Percentiles rank a stretch among this genome's conserved stretches.
phyloP scores from a whole-genome alignment of 169 alveolate genomes.

The Plasmodium knowlesi region DNA sequence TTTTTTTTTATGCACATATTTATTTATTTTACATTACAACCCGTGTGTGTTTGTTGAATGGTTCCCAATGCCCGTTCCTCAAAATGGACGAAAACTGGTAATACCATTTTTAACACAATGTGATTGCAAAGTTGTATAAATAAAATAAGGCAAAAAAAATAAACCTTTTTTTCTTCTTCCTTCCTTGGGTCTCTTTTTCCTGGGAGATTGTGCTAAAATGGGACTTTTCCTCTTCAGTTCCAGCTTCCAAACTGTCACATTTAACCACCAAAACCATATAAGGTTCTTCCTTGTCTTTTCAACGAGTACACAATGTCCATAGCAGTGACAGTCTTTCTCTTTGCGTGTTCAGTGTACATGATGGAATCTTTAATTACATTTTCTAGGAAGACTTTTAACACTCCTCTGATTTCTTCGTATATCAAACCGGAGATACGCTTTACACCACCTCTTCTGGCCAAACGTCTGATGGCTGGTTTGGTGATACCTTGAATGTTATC shows the following conservation, averaged over 20 bases:
- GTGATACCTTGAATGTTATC: constrained; percentile 99
- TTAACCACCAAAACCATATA: constrained; percentile 99
- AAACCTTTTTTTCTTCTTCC: not conserved
- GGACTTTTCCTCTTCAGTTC: not conserved
- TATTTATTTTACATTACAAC: not conserved
- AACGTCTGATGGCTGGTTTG: constrained; percentile 99
- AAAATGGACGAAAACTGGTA: not conserved
- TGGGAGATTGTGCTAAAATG: not conserved
- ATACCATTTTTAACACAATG: not conserved
- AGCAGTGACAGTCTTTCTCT: constrained; percentile 99
- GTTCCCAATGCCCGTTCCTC: not conserved
- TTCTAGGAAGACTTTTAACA: constrained; percentile 97
- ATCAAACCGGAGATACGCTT: constrained; percentile 99
- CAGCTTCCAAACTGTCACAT: not conserved
- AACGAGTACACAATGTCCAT: constrained; percentile 99
- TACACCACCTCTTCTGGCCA: constrained; percentile 99
- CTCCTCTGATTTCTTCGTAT: constrained; percentile 99
- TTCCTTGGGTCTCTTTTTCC: not conserved
- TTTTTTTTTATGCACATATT: not conserved
- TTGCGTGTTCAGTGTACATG: constrained; percentile 99
- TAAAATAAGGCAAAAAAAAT: not conserved
- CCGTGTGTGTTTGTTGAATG: not conserved
- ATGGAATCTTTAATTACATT: constrained; percentile 99
- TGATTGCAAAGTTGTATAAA: not conserved
- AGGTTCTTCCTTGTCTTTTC: constrained; percentile 99